Conservation (phyloP, 495 filamentous ascomycete genomes). For the Penicillium waksmanii region DNA sequence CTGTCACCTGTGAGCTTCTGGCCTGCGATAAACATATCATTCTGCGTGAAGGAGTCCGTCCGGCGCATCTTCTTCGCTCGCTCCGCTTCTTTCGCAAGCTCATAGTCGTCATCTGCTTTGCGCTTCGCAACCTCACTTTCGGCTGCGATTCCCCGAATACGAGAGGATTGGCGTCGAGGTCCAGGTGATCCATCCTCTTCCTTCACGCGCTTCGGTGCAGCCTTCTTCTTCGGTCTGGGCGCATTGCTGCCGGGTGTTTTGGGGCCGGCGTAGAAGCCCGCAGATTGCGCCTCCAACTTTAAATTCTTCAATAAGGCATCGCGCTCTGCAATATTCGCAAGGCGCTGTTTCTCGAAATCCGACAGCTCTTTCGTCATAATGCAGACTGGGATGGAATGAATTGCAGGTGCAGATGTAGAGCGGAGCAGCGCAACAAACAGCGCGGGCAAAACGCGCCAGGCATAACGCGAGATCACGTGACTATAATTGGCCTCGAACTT, state of each 20-base stretch:
- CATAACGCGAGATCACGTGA: conserved; percentile 32
- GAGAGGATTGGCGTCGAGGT: conserved; percentile 67
- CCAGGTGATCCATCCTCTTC: conserved; percentile 47
- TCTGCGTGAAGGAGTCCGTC: conserved; percentile 70
- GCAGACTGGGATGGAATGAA: conserved; percentile 11
- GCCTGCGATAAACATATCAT: conserved; percentile 79
- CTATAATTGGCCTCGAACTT: conserved; percentile 2
- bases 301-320: conserved; percentile 67
- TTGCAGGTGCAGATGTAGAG: background rate
- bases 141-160: conserved; percentile 66
- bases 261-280: conserved; percentile 52
- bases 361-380: conserved; percentile 44
- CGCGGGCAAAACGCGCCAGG: conserved; percentile 16
- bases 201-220: conserved; percentile 51
- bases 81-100: conserved; percentile 61
- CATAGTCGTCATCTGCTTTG: conserved; percentile 75
- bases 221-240: conserved; percentile 51
- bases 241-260: conserved; percentile 30
- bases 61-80: conserved; percentile 72
- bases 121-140: conserved; percentile 77
- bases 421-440: background rate
- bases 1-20: conserved; percentile 58
- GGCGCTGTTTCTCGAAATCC: conserved; percentile 71
- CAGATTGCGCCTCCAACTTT: conserved; percentile 53
- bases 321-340: conserved; percentile 75